Conservation (phyloP, 140 eudicot genomes). For the Senecio squalidus region DNA sequence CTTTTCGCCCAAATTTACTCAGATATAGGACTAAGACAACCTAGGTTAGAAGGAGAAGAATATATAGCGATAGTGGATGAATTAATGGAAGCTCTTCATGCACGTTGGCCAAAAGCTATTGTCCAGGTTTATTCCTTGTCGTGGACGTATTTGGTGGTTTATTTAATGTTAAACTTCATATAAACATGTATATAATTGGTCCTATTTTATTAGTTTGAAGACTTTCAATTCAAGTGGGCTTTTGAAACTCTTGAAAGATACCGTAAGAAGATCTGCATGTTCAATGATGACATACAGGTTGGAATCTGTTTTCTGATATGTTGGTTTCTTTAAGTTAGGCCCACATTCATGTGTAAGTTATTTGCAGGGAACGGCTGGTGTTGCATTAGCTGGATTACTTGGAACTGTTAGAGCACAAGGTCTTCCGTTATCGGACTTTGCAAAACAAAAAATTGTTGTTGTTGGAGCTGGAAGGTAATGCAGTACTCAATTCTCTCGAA, state of each 20-base stretch:
- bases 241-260: constrained; percentile 90
- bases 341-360: constrained; percentile 3
- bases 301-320: constrained; percentile 8
- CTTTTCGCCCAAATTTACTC: constrained; percentile 21
- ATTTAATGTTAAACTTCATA: background rate
- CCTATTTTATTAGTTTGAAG: constrained; percentile 72
- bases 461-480: constrained; percentile 98
- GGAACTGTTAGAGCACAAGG: constrained; percentile 98
- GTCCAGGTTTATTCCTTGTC: constrained; percentile 69
- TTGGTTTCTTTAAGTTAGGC: too few relatives aligned
- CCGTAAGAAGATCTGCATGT: constrained; percentile 92
- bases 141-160: background rate
- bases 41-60: constrained; percentile 96
- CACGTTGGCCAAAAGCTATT: constrained; percentile 99
- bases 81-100: constrained; percentile 94
- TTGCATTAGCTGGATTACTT: constrained; percentile 94
- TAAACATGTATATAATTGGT: constrained; percentile 13
- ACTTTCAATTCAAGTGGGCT: constrained; percentile 99
- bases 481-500: background rate
- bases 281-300: constrained; percentile 99
- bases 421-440: constrained; percentile 76
- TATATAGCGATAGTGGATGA: constrained; percentile 86
- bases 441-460: constrained; percentile 86
- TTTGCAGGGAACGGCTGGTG: constrained; percentile 95
- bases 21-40: constrained; percentile 96